Conservation (phyloP, 495 filamentous ascomycete genomes). For the Copromyces sp. region DNA sequence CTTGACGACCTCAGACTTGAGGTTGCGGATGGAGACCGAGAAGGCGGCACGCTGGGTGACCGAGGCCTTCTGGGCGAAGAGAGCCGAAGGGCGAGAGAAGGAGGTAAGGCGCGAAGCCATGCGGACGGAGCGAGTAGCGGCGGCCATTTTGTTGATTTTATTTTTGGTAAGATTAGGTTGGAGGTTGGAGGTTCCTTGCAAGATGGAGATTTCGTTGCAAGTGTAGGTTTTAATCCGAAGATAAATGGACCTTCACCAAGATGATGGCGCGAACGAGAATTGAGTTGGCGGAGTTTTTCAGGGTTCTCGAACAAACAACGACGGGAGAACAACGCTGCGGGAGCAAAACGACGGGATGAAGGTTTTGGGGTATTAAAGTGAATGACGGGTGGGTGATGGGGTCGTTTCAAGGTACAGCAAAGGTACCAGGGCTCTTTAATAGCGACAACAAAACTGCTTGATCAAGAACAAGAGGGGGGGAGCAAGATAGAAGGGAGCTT, state of each 20-base stretch:
- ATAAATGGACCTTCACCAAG: not conserved
- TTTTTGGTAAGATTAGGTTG: constrained; percentile 4
- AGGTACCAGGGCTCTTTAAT: constrained; percentile 28
- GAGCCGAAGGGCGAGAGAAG: constrained; percentile 21
- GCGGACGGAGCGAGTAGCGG: constrained; percentile 25
- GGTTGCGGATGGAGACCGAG: constrained; percentile 25
- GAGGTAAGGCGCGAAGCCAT: constrained; percentile 23
- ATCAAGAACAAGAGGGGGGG: not conserved
- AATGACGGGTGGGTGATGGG: not conserved
- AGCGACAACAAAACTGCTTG: constrained; percentile 30
- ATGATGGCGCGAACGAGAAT: not conserved
- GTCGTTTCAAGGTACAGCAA: constrained; percentile 20
- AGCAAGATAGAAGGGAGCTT: constrained; percentile 5
- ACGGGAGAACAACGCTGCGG: not conserved
- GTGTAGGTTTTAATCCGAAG: not conserved
- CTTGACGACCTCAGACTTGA: constrained; percentile 37
- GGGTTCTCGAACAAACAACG: not conserved
- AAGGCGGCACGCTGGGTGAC: constrained; percentile 26
- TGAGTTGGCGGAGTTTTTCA: not conserved
- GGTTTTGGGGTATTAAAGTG: not conserved
- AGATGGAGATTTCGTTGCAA: not conserved
- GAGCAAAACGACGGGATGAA: not conserved
- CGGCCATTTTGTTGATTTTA: constrained; percentile 28
- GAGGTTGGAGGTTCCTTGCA: not conserved
- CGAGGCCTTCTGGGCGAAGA: constrained; percentile 5